Evolutionary conservation across 805 yeast genomes (phyloP).

Genomic region (Candida cerambycidarum): DNA sequence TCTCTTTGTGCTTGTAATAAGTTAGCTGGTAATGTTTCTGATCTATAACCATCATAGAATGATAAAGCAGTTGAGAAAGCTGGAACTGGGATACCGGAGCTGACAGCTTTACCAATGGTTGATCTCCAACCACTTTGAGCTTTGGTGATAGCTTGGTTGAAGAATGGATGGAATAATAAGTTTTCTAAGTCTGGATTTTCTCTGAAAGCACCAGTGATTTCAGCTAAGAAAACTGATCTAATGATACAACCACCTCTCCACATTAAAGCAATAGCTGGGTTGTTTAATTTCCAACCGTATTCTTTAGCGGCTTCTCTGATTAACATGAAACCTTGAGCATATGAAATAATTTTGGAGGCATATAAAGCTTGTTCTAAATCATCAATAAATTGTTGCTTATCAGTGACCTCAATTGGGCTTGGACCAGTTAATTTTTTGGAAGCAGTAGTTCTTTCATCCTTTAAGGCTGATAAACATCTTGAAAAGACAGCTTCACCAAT

Average conservation of each 20-base stretch:
- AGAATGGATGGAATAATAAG: slow-evolving; percentile 94
- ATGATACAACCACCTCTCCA: slow-evolving; percentile 99
- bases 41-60: slow-evolving; percentile 98
- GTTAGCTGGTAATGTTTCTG: slow-evolving; percentile 94
- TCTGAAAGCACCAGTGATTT: slow-evolving; percentile 95
- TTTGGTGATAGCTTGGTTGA: slow-evolving; percentile 83
- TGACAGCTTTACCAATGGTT: slow-evolving; percentile 73
- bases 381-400: slow-evolving; percentile 82
- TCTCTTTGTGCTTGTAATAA: slow-evolving; percentile 99
- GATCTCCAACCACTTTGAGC: slow-evolving; percentile 97
- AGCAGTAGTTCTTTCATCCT: slow-evolving; percentile 87
- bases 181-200: slow-evolving; percentile 91
- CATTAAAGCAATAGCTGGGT: slow-evolving; percentile 98
- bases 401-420: slow-evolving; percentile 52
- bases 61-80: slow-evolving; percentile 96
- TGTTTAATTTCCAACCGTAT: slow-evolving; percentile 95
- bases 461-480: slow-evolving; percentile 91
- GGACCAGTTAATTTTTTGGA: slow-evolving; percentile 82
- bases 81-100: slow-evolving; percentile 94
- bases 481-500: slow-evolving; percentile 99
- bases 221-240: slow-evolving; percentile 97
- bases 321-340: slow-evolving; percentile 99
- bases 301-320: slow-evolving; percentile 97
- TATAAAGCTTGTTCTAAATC: slow-evolving; percentile 96
- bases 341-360: slow-evolving; percentile 97